phyloP scores from a whole-genome alignment of 371 early-diverging fungal species.

The Mortierella sp. region DNA sequence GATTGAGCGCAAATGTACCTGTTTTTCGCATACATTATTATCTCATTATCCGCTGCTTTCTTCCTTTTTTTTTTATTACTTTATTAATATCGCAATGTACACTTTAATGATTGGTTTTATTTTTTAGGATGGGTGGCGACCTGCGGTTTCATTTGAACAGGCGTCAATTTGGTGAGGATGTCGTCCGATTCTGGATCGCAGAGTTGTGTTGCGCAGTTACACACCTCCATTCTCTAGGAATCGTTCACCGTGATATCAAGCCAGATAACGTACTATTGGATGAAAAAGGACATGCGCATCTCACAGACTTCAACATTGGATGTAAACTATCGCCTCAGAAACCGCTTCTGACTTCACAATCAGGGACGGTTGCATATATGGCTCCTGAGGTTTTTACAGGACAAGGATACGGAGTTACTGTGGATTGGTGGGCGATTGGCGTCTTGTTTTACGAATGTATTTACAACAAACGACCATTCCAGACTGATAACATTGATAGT shows the following conservation, averaged over 20 bases:
- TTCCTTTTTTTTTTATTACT: too few relatives aligned
- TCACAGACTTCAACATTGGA: conserved; percentile 90
- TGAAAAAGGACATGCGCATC: conserved; percentile 78
- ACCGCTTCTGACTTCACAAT: conserved; percentile 75
- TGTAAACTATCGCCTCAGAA: conserved; percentile 68
- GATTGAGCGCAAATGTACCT: too few relatives aligned
- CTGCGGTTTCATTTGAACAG: conserved; percentile 82
- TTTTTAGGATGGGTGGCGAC: conserved; percentile 87
- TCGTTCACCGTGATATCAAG: conserved; percentile 89
- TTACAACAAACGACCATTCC: conserved; percentile 73
- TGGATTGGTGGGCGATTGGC: conserved; percentile 97
- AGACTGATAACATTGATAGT: conserved; percentile 64
- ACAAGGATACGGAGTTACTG: conserved; percentile 78
- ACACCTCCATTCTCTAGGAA: conserved; percentile 82
- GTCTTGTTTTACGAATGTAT: conserved; percentile 82
- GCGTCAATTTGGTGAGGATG: conserved; percentile 77
- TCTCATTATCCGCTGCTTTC: neutral
- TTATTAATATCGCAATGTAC: too few relatives aligned
- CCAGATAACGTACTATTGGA: conserved; percentile 91
- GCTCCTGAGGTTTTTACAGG: conserved; percentile 86
- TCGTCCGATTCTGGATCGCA: conserved; percentile 83
- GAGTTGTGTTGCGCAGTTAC: conserved; percentile 79
- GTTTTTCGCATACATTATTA: neutral
- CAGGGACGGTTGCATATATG: conserved; percentile 87
- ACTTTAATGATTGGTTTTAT: neutral